Conservation (phyloP, 2,329 filamentous ascomycete genomes). For the Nemania sp. region DNA sequence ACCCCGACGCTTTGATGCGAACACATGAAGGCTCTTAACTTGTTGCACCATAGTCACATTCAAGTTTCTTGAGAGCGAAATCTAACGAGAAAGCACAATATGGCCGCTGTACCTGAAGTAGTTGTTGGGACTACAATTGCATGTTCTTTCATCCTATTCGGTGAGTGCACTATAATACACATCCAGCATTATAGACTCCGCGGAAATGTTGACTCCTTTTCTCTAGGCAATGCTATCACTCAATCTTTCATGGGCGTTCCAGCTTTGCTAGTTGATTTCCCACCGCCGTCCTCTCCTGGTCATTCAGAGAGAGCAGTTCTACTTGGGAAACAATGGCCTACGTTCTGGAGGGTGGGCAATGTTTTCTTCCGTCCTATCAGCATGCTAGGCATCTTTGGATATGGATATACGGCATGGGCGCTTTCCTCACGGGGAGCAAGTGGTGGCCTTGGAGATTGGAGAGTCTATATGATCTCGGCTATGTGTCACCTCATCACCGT, state of each 20-base stretch:
- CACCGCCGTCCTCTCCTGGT: slow-evolving; percentile 43
- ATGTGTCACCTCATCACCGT: slow-evolving; percentile 50
- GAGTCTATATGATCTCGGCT: slow-evolving; percentile 47
- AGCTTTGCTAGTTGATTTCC: slow-evolving; percentile 51
- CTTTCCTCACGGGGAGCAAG: slow-evolving; percentile 25
- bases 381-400: slow-evolving; percentile 51
- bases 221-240: slow-evolving; percentile 53
- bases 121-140: slow-evolving; percentile 50
- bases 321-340: slow-evolving; percentile 53
- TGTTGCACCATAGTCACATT: neutral
- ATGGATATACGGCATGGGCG: slow-evolving; percentile 47
- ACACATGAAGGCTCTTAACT: neutral
- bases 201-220: neutral
- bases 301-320: slow-evolving; percentile 47
- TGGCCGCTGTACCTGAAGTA: slow-evolving; percentile 32
- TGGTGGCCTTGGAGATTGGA: slow-evolving; percentile 46
- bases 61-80: neutral
- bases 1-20: neutral
- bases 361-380: slow-evolving; percentile 56
- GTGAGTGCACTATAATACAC: slow-evolving; percentile 35
- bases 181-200: neutral
- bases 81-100: neutral
- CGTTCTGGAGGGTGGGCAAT: slow-evolving; percentile 55
- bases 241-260: slow-evolving; percentile 57
- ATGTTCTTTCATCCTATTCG: slow-evolving; percentile 53